Evolutionary conservation across 192 early-diverging fungal species (phyloP).

Genomic region (Kappamyces sp.): DNA sequence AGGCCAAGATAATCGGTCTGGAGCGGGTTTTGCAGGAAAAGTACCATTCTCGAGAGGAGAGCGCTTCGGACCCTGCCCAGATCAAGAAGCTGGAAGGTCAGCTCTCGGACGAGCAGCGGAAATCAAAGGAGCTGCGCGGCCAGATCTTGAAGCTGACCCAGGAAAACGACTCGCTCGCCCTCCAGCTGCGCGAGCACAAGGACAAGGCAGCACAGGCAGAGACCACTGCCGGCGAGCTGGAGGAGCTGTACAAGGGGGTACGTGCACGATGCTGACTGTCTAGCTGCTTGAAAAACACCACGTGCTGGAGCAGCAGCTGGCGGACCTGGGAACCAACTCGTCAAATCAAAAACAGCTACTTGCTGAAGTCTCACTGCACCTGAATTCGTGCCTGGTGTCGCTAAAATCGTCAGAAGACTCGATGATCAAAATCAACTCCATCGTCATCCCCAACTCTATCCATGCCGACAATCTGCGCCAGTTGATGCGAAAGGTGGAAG

Average conservation of each 20-base stretch:
- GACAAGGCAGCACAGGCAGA: conserved; percentile 1
- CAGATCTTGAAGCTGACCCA: conserved; percentile 14
- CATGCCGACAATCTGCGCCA: conserved; percentile 25
- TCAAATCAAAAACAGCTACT: conserved; percentile 8
- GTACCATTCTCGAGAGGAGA: background rate
- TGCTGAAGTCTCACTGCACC: conserved; percentile 17
- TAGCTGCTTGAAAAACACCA: background rate
- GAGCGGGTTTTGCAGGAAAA: conserved; percentile 27
- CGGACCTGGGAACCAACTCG: background rate
- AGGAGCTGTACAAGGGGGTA: conserved; percentile 1
- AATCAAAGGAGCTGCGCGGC: background rate
- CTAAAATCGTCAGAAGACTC: conserved; percentile 11
- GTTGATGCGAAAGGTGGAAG: conserved; percentile 33
- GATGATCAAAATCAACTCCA: background rate
- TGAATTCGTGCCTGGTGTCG: conserved; percentile 12
- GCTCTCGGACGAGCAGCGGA: background rate
- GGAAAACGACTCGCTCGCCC: conserved; percentile 12
- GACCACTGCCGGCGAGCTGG: background rate
- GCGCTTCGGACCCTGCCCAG: background rate
- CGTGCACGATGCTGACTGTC: too few relatives aligned
- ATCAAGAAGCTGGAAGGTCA: conserved; percentile 12
- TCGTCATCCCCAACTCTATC: conserved; percentile 5
- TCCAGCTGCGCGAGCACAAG: conserved; percentile 9
- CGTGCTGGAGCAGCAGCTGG: background rate
- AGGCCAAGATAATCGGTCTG: conserved; percentile 21